These are phyloP conservation scores for Trichoderma arundinaceum DNA, from an alignment of 2,329 filamentous ascomycete genomes.

Conservation along the genomic window DNA sequence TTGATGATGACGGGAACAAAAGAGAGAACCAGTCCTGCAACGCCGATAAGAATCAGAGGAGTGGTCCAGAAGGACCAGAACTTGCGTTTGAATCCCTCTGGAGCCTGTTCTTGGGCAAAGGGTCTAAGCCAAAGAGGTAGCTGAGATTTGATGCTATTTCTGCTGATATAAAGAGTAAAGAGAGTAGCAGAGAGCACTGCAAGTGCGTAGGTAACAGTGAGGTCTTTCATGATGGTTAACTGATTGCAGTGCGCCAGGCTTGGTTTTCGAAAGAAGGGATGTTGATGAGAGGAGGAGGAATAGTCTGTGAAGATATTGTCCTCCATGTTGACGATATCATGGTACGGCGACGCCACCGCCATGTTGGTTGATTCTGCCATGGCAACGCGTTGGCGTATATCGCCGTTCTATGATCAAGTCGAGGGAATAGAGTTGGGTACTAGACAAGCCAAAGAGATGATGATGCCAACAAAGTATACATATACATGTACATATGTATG, in stretches of 20 bases:
- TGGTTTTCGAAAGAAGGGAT: neutral
- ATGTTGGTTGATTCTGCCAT: neutral
- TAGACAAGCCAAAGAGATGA: neutral
- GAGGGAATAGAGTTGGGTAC: neutral
- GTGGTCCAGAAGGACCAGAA: conserved; percentile 50
- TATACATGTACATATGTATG: neutral
- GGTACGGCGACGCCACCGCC: neutral
- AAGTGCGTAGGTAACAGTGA: conserved; percentile 35
- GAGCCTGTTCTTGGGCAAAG: conserved; percentile 50
- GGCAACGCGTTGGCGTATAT: neutral
- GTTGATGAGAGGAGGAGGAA: neutral
- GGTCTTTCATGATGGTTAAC: conserved; percentile 28
- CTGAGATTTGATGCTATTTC: conserved; percentile 37
- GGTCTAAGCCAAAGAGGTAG: conserved; percentile 50
- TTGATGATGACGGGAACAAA: conserved; percentile 41
- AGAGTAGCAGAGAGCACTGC: conserved; percentile 40
- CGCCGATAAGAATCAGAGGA: conserved; percentile 43
- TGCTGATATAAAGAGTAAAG: conserved; percentile 41
- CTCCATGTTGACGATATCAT: neutral
- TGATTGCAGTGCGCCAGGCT: neutral
- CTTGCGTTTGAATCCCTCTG: conserved; percentile 37
- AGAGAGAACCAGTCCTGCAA: conserved; percentile 45
- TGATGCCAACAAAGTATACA: neutral
- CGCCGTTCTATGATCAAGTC: neutral
- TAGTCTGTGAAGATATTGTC: neutral